These are phyloP conservation scores for Hypoxylon sp. DNA, from an alignment of 2,329 filamentous ascomycete genomes.

Conservation along the genomic window DNA sequence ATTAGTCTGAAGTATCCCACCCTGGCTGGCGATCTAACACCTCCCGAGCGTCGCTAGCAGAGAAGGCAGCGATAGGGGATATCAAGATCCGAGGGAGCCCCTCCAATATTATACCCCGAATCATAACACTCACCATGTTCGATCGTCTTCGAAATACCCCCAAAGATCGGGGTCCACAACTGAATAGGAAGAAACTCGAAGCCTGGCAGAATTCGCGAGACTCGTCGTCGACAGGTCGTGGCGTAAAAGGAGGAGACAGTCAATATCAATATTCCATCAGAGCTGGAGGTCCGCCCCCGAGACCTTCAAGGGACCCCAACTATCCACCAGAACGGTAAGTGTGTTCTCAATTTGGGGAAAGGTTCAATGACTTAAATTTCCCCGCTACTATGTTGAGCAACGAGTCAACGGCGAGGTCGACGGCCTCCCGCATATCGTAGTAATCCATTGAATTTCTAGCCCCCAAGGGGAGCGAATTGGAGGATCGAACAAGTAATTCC, in stretches of 20 bases:
- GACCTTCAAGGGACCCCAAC: slow-evolving; percentile 52
- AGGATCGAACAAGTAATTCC: slow-evolving; percentile 22
- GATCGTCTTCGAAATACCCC: slow-evolving; percentile 53
- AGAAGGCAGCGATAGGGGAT: slow-evolving; percentile 24
- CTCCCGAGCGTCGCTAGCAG: slow-evolving; percentile 31
- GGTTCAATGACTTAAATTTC: slow-evolving; percentile 8
- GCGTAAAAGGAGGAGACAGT: slow-evolving; percentile 53
- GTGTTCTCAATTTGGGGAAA: slow-evolving; percentile 17
- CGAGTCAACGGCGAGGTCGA: slow-evolving; percentile 13
- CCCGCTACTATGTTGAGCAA: slow-evolving; percentile 9
- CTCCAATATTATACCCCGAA: slow-evolving; percentile 19
- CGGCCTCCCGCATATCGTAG: slow-evolving; percentile 32
- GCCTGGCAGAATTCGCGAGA: slow-evolving; percentile 52
- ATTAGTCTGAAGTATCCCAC: slow-evolving; percentile 36
- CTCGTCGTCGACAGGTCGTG: slow-evolving; percentile 36
- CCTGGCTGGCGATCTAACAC: slow-evolving; percentile 43
- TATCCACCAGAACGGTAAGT: slow-evolving; percentile 49
- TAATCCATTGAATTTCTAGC: slow-evolving; percentile 35
- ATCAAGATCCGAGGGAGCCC: slow-evolving; percentile 32
- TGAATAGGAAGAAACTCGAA: slow-evolving; percentile 51
- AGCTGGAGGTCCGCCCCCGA: slow-evolving; percentile 54
- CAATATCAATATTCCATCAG: slow-evolving; percentile 54
- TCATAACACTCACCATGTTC: slow-evolving; percentile 51
- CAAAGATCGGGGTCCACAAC: slow-evolving; percentile 44
- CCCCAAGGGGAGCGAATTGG: slow-evolving; percentile 29